Conservation (phyloP, 164 flowering plant genomes). For the Tetrastigma voinierianum region DNA sequence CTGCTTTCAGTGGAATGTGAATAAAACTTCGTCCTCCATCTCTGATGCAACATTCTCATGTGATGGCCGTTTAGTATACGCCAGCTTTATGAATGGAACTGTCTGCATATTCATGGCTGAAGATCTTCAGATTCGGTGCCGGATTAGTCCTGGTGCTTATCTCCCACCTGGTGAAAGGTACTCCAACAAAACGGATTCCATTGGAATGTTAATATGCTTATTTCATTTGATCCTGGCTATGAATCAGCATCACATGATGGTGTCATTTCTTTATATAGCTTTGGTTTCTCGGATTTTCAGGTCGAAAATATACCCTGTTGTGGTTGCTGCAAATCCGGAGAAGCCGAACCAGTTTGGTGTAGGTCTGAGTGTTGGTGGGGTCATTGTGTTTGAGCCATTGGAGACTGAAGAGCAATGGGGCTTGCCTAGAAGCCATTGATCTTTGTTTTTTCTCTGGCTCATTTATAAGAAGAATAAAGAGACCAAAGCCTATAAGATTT, state of each 20-base stretch:
- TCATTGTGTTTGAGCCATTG: slow-evolving; percentile 34
- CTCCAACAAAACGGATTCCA: no score
- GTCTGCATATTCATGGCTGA: slow-evolving; percentile 27
- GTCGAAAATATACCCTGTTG: slow-evolving; percentile 22
- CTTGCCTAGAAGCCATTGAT: background rate
- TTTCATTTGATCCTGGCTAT: no score
- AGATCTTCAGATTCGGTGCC: slow-evolving; percentile 27
- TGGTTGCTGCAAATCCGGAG: slow-evolving; percentile 49
- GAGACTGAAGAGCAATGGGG: slow-evolving; percentile 38
- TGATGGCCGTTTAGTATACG: slow-evolving; percentile 39
- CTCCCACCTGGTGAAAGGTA: slow-evolving; percentile 28
- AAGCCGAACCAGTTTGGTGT: slow-evolving; percentile 38
- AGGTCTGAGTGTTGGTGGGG: slow-evolving; percentile 40
- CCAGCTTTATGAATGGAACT: slow-evolving; percentile 36
- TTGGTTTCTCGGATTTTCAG: slow-evolving; percentile 2
- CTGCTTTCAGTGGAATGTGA: slow-evolving; percentile 32
- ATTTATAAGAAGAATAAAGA: background rate
- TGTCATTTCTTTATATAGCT: no score
- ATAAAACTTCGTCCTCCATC: slow-evolving; percentile 26
- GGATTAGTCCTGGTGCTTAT: slow-evolving; percentile 34
- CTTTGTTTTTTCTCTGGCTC: background rate
- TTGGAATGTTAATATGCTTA: no score
- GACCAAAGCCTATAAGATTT: no score
- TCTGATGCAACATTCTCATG: slow-evolving; percentile 41
- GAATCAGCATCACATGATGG: no score